Conservation (phyloP, 768 basidiomycete species). For the Postia placenta region DNA sequence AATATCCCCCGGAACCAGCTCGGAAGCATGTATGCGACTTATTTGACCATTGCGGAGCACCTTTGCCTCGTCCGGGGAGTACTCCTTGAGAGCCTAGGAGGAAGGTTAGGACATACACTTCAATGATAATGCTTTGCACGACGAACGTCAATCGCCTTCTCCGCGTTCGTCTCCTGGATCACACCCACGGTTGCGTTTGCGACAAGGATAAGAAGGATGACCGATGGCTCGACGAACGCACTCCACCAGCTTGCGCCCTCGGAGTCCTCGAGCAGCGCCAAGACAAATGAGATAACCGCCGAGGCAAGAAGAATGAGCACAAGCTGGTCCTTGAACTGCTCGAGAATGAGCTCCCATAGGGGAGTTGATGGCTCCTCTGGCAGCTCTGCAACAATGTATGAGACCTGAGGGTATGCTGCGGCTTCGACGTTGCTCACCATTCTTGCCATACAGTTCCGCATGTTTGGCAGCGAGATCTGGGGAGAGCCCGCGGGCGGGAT, state of each 20-base stretch:
- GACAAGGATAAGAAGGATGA: constrained; percentile 92
- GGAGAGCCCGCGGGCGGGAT: constrained; percentile 57
- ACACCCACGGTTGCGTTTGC: constrained; percentile 98
- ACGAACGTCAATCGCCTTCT: constrained; percentile 94
- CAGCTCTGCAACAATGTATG: constrained; percentile 55
- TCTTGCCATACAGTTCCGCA: constrained; percentile 77
- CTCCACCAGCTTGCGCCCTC: constrained; percentile 61
- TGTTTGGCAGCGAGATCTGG: constrained; percentile 64
- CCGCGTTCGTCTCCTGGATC: constrained; percentile 93
- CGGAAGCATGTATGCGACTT: constrained; percentile 73
- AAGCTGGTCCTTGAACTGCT: constrained; percentile 98
- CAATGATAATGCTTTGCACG: neutral
- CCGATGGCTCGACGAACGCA: constrained; percentile 92
- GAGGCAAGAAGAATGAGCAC: constrained; percentile 95
- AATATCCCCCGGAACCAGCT: constrained; percentile 93
- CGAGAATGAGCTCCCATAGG: constrained; percentile 91
- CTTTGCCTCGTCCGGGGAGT: constrained; percentile 94
- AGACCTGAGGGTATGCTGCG: neutral
- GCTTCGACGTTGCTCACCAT: constrained; percentile 44
- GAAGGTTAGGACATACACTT: constrained; percentile 1
- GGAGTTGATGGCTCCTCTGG: constrained; percentile 91
- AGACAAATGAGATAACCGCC: constrained; percentile 86
- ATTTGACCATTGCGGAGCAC: constrained; percentile 72
- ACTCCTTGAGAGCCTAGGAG: constrained; percentile 86
- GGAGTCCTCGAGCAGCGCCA: constrained; percentile 82